These are phyloP conservation scores for Nakaseomyces delphensis DNA, from an alignment of 1,139 yeast genomes.

Conservation along the genomic window DNA sequence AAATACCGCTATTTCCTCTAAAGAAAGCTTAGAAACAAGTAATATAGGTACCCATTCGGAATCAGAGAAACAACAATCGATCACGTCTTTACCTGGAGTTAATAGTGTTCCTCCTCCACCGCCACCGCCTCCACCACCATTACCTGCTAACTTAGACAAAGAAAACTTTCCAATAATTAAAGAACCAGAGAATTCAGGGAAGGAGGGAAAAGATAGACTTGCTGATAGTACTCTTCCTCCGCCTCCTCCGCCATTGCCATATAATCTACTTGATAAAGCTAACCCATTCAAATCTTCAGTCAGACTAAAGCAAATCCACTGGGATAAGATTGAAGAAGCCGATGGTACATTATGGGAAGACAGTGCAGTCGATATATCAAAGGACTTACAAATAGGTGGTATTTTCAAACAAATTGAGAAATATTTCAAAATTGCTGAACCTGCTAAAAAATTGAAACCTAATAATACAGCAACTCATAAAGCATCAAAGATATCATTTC, in stretches of 20 bases:
- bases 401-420: conserved; percentile 69
- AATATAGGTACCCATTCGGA: too few relatives aligned
- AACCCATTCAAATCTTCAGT: conserved; percentile 23
- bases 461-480: conserved; percentile 27
- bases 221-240: conserved; percentile 14
- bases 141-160: conserved; percentile 15
- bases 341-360: conserved; percentile 74
- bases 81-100: not conserved
- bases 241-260: conserved; percentile 27
- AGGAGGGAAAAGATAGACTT: not conserved
- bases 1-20: too few relatives aligned
- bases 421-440: conserved; percentile 42
- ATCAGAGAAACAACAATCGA: not conserved
- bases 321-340: conserved; percentile 75
- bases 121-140: conserved; percentile 25
- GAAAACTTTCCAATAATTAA: not conserved
- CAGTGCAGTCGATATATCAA: conserved; percentile 43
- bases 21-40: too few relatives aligned
- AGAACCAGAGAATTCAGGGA: not conserved
- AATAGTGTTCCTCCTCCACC: conserved; percentile 12
- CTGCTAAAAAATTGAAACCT: conserved; percentile 43
- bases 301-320: conserved; percentile 84
- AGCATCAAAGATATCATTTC: conserved; percentile 43
- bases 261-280: conserved; percentile 14
- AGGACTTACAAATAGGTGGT: conserved; percentile 50